phyloP scores from a whole-genome alignment of 148 eudicot genomes.

The Nepenthes mirabilis region DNA sequence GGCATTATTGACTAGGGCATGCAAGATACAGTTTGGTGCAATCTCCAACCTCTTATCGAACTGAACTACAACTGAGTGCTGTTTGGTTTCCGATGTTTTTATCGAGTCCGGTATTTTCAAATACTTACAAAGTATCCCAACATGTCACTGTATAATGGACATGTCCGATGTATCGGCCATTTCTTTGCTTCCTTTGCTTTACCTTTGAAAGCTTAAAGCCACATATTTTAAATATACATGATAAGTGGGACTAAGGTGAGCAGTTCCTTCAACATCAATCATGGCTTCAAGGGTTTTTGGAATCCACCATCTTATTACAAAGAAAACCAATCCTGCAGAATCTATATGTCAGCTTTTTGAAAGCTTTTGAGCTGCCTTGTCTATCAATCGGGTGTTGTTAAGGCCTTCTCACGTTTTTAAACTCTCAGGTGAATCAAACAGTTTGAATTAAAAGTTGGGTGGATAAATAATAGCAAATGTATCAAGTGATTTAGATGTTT shows the following conservation, averaged over 20 bases:
- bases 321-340: slow-evolving; percentile 78
- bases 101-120: neutral
- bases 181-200: slow-evolving; percentile 56
- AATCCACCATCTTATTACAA: slow-evolving; percentile 97
- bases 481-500: too few species aligned
- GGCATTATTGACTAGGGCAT: too few species aligned
- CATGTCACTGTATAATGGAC: neutral
- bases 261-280: slow-evolving; percentile 73
- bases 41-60: too few species aligned
- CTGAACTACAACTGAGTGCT: too few species aligned
- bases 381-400: too few species aligned
- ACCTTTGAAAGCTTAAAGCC: slow-evolving; percentile 82
- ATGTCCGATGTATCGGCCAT: slow-evolving; percentile 32
- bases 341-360: neutral
- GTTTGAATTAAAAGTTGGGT: too few species aligned
- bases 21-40: too few species aligned
- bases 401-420: too few species aligned
- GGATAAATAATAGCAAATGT: too few species aligned
- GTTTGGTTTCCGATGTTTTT: neutral
- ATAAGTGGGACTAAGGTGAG: neutral
- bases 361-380: neutral
- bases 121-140: neutral
- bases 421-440: too few species aligned
- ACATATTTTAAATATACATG: slow-evolving; percentile 4
- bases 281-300: slow-evolving; percentile 74